Base-by-base conservation (phyloP, 2,329 filamentous ascomycete genomes). In the Colletotrichum incanum region DNA sequence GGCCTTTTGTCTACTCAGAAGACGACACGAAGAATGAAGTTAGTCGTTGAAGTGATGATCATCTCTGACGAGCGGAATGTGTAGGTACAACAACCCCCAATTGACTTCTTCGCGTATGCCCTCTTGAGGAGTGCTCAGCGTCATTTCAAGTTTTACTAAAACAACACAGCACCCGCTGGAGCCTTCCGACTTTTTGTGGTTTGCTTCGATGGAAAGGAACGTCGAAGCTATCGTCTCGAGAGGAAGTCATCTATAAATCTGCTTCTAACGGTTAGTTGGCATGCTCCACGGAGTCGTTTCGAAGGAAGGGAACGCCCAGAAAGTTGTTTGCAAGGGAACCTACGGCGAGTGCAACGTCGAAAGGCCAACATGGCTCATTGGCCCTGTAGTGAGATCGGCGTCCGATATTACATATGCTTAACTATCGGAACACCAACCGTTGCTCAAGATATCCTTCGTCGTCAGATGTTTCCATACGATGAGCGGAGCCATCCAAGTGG, bases 351-450 rank as follows among this genome's bases (percentile, higher is more conserved):
- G 11, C 39, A 50, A 31, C 0, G 1, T 16, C n/a, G 0, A 9
- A 23, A 49, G 9, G n/a, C 23, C 23, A 26, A 54, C 16, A 65
- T 37, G 1, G 18, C 31, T 28, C 14, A 45, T 54, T 54, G 41
- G 20, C 39, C 18, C 37, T 55, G 9, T 18, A 4, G 11, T 5
- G n/a, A 18, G 16, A 20, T 12, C 16, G 8, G 26, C 18, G 61
- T 59, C n/a, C 56, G 14, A 67, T 50, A 4, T n/a, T 12, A 26
- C 26, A 55, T 37, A 62, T 26, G 58, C 47, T 54, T 39, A 55
- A 62, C 34, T 26, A 31, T 14, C 6, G 31, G 50, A 5, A 39
- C 5, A 58, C 34, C 18, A 52, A 49, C 31, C 39, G n/a, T 23
- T 39, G 20, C 34, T 37, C 34, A 26, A 18, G 12, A 18, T 34